A percentile compares a stretch with the other conserved stretches of the same genome.
These are phyloP conservation scores for Ustilago shanxiensis DNA, from an alignment of 1,284 basidiomycete species.

Conservation along the genomic window DNA sequence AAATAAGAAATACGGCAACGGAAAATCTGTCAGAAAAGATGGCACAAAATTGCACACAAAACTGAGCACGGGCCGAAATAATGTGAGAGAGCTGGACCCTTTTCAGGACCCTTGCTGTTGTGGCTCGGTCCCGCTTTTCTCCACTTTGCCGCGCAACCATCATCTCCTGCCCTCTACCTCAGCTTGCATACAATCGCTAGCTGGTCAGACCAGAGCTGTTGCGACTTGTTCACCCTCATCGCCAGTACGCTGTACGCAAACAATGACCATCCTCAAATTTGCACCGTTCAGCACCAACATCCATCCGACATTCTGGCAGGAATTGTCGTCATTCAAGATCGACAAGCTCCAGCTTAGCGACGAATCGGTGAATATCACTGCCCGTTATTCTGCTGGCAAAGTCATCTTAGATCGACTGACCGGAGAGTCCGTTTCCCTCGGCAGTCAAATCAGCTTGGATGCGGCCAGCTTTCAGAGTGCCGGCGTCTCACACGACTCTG, in stretches of 20 bases:
- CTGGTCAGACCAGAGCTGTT: too few species aligned
- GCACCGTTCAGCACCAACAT: conserved; percentile 87
- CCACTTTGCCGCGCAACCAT: background rate
- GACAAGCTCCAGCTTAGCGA: conserved; percentile 89
- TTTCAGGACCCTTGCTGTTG: conserved; percentile 20
- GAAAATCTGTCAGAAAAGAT: background rate
- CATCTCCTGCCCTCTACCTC: background rate
- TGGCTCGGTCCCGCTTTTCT: background rate
- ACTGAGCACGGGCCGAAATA: conserved; percentile 27
- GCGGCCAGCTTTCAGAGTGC: conserved; percentile 72
- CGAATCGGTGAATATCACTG: conserved; percentile 77
- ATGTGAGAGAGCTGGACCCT: conserved; percentile 20
- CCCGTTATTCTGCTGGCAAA: conserved; percentile 79
- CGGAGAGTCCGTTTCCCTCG: conserved; percentile 70
- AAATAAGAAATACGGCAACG: background rate
- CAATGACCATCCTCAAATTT: conserved; percentile 78
- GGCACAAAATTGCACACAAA: background rate
- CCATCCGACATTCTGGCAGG: conserved; percentile 92
- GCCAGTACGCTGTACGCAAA: background rate
- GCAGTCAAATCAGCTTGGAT: conserved; percentile 63
- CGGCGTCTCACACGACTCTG: conserved; percentile 5
- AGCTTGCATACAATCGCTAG: too few species aligned
- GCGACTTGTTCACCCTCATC: background rate
- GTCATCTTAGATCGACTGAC: conserved; percentile 81
- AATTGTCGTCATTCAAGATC: conserved; percentile 88